Base-by-base conservation (phyloP, 495 filamentous ascomycete species). In the Sabuloglossum arenarium region DNA sequence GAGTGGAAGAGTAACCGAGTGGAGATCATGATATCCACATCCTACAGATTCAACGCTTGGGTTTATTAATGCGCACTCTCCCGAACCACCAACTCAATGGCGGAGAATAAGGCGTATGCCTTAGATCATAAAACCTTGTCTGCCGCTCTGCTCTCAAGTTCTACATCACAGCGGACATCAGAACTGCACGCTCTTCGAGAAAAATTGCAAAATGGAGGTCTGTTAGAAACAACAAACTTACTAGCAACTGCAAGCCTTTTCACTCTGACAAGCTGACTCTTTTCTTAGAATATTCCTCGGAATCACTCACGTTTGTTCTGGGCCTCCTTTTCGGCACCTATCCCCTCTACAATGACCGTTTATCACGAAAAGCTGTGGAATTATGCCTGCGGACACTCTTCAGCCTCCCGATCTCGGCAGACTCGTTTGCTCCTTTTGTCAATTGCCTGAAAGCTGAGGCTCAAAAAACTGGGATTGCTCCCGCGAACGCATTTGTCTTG, bases 401-500 rank as follows among this genome's bases (percentile, higher is more conserved):
- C 49, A 56, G 64, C 39, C 73, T 73, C 53, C 67, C 68, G 28
- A 65, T 67, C 1, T 70, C 78, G 4, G 64, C 73, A 23, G 75
- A 79, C 29, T 63, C 75, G 39, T 68, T 90, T 11, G 70, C 76
- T 46, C 71, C 74, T 3, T 73, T 91, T 51, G 71, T 83, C 31
- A 72, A 76, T 52, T 71, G 69, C 37, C 59, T 81, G 19, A 68
- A 73, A 55, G 57, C 53, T 27, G 93, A 98, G 67, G 73, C 83
- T 0, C 69, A 75, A 42, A 95, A 93, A 65, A 65, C 70, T 3
- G 79, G 78, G 28, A 78, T 97, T 59, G 85, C 90, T 24, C 69
- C 85, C 1, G 75, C 77, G 24, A 88, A 79, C 63, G 85, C 88
- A 0, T 89, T 95, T 61, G 85, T 94, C n/a, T 71, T 98, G 59